A percentile compares a stretch with the other conserved stretches of the same genome.
phyloP scores from a whole-genome alignment of 202 grass and related monocot genomes.

The Panicum virgatum region DNA sequence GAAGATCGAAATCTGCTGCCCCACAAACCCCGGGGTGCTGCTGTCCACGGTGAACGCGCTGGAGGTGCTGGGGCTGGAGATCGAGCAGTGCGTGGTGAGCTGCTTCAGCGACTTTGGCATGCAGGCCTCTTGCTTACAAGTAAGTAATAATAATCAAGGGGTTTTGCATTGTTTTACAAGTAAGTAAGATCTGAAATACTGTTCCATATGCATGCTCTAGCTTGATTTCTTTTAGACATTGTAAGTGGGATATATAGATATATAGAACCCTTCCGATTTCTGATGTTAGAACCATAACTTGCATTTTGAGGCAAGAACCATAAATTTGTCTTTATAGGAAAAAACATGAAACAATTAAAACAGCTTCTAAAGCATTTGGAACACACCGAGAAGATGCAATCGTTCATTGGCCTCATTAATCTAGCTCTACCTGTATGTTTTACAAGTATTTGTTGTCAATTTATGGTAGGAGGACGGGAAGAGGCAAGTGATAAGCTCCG shows the following conservation, averaged over 20 bases:
- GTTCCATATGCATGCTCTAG: neutral
- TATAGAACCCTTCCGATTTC: no score
- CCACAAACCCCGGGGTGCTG: slow-evolving; percentile 64
- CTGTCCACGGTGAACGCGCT: slow-evolving; percentile 72
- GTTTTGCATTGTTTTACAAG: no score
- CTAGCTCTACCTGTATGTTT: neutral
- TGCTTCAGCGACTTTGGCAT: slow-evolving; percentile 94
- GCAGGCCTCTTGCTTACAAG: slow-evolving; percentile 75
- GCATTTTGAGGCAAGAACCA: no score
- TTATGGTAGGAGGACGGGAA: slow-evolving; percentile 55
- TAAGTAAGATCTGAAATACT: neutral
- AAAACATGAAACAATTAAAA: no score
- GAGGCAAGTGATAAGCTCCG: slow-evolving; percentile 41
- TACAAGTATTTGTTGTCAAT: slow-evolving; percentile 21
- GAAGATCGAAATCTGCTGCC: slow-evolving; percentile 76
- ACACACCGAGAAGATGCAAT: no score
- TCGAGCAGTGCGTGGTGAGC: slow-evolving; percentile 81
- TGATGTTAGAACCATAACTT: no score
- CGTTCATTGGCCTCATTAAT: neutral
- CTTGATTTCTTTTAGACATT: no score
- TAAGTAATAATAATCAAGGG: slow-evolving; percentile 35
- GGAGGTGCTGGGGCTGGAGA: slow-evolving; percentile 75
- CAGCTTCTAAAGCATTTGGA: no score
- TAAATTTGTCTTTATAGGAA: no score
- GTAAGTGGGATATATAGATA: no score